Base-by-base conservation (phyloP, 768 basidiomycete species). In the Crepidotus variabilis region DNA sequence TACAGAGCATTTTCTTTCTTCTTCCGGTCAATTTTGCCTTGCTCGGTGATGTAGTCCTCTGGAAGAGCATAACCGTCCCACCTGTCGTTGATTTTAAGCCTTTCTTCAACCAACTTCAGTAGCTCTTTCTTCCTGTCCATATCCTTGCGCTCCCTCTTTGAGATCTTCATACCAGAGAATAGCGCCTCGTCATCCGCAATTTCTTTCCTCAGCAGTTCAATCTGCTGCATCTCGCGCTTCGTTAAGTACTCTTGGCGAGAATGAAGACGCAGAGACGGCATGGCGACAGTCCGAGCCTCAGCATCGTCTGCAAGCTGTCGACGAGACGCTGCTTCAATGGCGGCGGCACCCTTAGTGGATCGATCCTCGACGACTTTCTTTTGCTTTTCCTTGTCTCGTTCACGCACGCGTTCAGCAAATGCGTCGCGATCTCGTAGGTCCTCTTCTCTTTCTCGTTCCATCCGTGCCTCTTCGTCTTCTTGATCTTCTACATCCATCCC, bases 11-110 rank as follows among this genome's bases (percentile, higher is more conserved):
- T 88, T 68, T 94, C 85, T 67, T 97, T 94, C 74, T 92, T 93
- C 78, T 97, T 94, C 74, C 86, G 89, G 80, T 98, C 95, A 58
- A 99, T 94, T 74, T 95, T 97, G 24, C 97, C 97, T 69, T 98
- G 94, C 65, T 96, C 96, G 0, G 97, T 99, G 63, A 98, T 82
- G 69, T 99, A 99, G 71, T 98, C 97, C 62, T 98, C 97, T 0
- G 97, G 97, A 45, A 98, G 82, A 73, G 89, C 87, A 68, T 99
- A 99, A 7, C 96, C 96, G 59, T 99, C 97, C 73, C 81, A 92
- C 60, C 91, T 93, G 75, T 99, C 97, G 70, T 93, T 90, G 55
- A 99, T 97, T 66, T 87, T 88, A 60, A 96, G 78, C 24, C 96
- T 85, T 68, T 95, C 95, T 72, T 99, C 96, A 54, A 96, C 96